These are phyloP conservation scores for Mycena pura DNA, from an alignment of 768 basidiomycete species.

Conservation along the genomic window DNA sequence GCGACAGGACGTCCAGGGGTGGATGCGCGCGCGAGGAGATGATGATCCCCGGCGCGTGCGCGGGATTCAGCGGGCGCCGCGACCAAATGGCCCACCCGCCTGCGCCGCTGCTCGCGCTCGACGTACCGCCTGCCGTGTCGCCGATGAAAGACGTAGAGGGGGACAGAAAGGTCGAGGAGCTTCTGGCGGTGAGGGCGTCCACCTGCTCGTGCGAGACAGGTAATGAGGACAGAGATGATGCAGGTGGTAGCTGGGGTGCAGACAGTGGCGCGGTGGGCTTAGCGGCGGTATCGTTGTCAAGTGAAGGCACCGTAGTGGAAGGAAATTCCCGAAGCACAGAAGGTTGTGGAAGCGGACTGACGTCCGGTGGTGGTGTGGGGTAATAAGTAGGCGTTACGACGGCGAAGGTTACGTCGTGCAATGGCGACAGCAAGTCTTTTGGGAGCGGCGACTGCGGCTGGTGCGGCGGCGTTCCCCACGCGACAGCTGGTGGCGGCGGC, in stretches of 20 bases:
- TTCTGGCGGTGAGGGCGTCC: too few relatives aligned
- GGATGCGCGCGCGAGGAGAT: conserved; percentile 71
- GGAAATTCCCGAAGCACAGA: too few relatives aligned
- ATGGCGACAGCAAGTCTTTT: not conserved
- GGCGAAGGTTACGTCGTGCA: not conserved
- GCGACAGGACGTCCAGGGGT: conserved; percentile 61
- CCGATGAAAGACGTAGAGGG: not conserved
- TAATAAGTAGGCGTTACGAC: not conserved
- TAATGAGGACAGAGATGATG: too few relatives aligned
- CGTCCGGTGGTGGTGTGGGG: not conserved
- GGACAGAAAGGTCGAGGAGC: too few relatives aligned
- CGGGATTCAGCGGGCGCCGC: conserved; percentile 68
- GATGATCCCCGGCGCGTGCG: conserved; percentile 71
- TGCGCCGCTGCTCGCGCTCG: not conserved
- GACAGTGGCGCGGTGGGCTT: too few relatives aligned
- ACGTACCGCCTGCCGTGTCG: not conserved
- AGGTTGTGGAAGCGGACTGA: too few relatives aligned
- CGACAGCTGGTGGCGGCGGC: not conserved
- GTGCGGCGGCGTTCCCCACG: not conserved
- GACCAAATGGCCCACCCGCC: conserved; percentile 74
- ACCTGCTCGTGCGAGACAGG: too few relatives aligned
- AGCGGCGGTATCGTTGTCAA: too few relatives aligned
- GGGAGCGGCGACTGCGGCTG: conserved; percentile 14
- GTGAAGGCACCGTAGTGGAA: too few relatives aligned
- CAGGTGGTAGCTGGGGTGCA: too few relatives aligned